These are phyloP conservation scores for Populus trichocarpa DNA, from an alignment of 441 rosid genomes.

Conservation along the genomic window DNA sequence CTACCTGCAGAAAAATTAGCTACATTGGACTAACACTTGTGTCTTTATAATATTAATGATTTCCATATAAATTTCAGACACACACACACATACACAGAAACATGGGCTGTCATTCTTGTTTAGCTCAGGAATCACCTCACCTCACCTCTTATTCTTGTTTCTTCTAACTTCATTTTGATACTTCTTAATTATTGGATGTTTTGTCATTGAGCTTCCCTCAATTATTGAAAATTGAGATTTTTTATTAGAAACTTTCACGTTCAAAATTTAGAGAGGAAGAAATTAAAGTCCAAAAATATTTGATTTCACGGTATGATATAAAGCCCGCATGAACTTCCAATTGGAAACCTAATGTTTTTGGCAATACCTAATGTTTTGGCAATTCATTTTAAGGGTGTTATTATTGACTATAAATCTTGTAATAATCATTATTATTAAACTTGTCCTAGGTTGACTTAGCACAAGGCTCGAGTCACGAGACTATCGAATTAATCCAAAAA, in stretches of 20 bases:
- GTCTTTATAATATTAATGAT: neutral
- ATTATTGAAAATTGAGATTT: too few species aligned
- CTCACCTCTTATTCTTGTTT: neutral
- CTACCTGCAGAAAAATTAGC: slow-evolving; percentile 10
- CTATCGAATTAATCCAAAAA: too few species aligned
- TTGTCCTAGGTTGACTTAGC: too few species aligned
- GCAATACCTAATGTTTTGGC: too few species aligned
- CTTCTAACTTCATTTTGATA: neutral
- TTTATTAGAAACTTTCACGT: neutral
- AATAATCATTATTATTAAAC: too few species aligned
- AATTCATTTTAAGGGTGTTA: too few species aligned
- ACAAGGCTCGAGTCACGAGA: too few species aligned
- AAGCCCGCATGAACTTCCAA: neutral
- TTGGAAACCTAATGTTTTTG: too few species aligned
- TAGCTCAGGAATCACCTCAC: neutral
- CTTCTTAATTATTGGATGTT: neutral
- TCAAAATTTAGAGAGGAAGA: neutral
- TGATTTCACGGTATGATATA: neutral
- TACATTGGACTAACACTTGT: slow-evolving; percentile 4
- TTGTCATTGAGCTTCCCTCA: neutral
- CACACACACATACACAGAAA: neutral
- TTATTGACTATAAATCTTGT: too few species aligned
- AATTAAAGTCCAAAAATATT: neutral
- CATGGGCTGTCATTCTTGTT: neutral
- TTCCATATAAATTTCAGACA: neutral